Evolutionary conservation across 768 basidiomycete species (phyloP), one percentile per base, ranked within the genome.

Genomic region (Wakefieldia striispora): DNA sequence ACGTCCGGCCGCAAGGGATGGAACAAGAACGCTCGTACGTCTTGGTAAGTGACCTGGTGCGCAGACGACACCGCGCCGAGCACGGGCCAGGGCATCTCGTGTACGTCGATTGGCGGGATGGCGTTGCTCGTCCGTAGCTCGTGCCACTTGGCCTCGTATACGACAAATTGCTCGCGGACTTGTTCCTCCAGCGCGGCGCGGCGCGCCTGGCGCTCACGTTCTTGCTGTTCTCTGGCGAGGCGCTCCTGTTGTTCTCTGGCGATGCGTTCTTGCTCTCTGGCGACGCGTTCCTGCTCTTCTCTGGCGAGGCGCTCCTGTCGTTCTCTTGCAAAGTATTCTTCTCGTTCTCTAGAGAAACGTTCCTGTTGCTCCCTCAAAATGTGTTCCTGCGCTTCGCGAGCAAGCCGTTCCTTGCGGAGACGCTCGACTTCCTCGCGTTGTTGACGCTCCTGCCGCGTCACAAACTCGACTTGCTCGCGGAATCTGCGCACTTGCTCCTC

Each of bases 31-130:
- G 61, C 53, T 1, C 53, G 49, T 3, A 81, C 61, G 16, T 46
- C 59, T 10, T 67, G 57, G 20, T 53, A 42, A 2, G 74, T 71
- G 55, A 80, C 68, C n/a, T 73, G 64, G 2, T 58, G 60, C 10
- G 49, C 54, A 20, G 56, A 50, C 3, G 37, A 41, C 16, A 59
- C 17, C 19, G 44, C 35, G 38, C 62, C 40, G 16, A 78, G 59
- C 27, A 71, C 46, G 0, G 79, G 77, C 78, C 78, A 79, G 10
- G 78, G 77, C 43, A 80, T 51, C 43, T 73, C 62, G 20, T 39
- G 40, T 49, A 72, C 68, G 10, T 57, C 17, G 47, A 68, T 52
- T 1, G 42, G 50, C 6, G 72, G 50, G 0, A 62, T 24, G 1
- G 42, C n/a, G 13, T 50, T 45, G 29, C 21, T 57, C 6, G 49